Percentiles rank a stretch among this genome's conserved stretches.
Evolutionary conservation across 2,329 filamentous ascomycete species (phyloP).

Genomic region (Pestalotiopsis sp.): DNA sequence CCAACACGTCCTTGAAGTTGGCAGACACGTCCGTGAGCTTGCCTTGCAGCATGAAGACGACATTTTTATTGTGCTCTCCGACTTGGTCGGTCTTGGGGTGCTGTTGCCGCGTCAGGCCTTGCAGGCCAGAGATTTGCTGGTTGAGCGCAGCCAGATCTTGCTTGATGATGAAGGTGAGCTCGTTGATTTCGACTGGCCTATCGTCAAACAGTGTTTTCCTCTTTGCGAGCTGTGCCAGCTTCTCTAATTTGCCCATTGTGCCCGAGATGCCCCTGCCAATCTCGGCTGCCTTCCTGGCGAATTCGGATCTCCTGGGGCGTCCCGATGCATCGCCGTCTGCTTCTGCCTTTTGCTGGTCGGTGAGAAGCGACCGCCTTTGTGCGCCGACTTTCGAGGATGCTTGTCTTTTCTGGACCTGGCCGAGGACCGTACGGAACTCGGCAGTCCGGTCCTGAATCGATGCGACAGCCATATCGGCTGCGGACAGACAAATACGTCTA

Average conservation of each 20-base stretch:
- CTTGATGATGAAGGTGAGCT: constrained; percentile 96
- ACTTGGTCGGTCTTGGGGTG: constrained; percentile 76
- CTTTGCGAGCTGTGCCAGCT: constrained; percentile 90
- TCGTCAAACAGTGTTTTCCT: constrained; percentile 97
- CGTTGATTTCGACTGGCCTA: constrained; percentile 92
- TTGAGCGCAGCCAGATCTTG: constrained; percentile 86
- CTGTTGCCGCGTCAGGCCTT: constrained; percentile 73
- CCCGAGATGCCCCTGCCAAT: constrained; percentile 89
- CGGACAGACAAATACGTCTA: background rate
- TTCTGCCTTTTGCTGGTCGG: constrained; percentile 68
- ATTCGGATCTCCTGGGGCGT: constrained; percentile 75
- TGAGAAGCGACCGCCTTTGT: constrained; percentile 79
- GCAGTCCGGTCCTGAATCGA: constrained; percentile 96
- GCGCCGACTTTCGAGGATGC: constrained; percentile 74
- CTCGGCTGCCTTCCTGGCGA: constrained; percentile 86
- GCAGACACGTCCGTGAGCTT: constrained; percentile 89
- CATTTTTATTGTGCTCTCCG: constrained; percentile 97
- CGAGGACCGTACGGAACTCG: constrained; percentile 91
- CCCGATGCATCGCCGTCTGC: constrained; percentile 49
- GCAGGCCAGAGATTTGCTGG: constrained; percentile 82
- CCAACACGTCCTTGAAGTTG: constrained; percentile 96
- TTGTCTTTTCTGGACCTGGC: constrained; percentile 79
- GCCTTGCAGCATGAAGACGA: constrained; percentile 86
- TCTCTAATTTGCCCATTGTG: constrained; percentile 94
- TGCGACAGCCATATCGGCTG: constrained; percentile 55